Evolutionary conservation across 2,329 filamentous ascomycete species (phyloP).

Genomic region (Trichoderma pleuroti): DNA sequence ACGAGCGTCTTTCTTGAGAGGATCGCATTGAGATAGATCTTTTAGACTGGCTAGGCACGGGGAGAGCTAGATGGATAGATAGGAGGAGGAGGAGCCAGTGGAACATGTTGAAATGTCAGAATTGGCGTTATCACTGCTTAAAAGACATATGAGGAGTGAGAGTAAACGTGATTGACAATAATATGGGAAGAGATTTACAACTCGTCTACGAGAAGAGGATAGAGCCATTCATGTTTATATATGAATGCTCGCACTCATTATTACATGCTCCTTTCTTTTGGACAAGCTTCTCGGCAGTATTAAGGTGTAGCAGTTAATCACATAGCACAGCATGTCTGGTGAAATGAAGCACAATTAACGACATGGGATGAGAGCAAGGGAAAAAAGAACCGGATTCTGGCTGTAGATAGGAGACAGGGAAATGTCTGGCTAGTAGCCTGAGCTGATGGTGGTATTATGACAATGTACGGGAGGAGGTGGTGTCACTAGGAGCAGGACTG

Average conservation of each 20-base stretch:
- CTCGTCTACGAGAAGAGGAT: background rate
- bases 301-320: background rate
- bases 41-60: slow-evolving; percentile 21
- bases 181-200: background rate
- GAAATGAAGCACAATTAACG: slow-evolving; percentile 5
- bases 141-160: background rate
- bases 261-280: background rate
- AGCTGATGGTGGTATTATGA: background rate
- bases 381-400: background rate
- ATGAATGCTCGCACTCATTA: background rate
- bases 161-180: background rate
- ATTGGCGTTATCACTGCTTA: background rate
- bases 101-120: background rate
- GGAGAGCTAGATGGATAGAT: slow-evolving; percentile 3
- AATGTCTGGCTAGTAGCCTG: background rate
- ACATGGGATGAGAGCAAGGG: background rate
- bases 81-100: background rate
- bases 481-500: background rate
- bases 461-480: background rate
- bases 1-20: slow-evolving; percentile 28
- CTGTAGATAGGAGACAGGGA: background rate
- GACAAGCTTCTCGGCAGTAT: background rate
- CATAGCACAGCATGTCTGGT: slow-evolving; percentile 4
- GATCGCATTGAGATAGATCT: slow-evolving; percentile 27
- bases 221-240: background rate